Percentiles rank a stretch among this genome's conserved stretches.
These are phyloP conservation scores for Knufia fluminis DNA, from an alignment of 2,329 filamentous ascomycete genomes.

Conservation along the genomic window DNA sequence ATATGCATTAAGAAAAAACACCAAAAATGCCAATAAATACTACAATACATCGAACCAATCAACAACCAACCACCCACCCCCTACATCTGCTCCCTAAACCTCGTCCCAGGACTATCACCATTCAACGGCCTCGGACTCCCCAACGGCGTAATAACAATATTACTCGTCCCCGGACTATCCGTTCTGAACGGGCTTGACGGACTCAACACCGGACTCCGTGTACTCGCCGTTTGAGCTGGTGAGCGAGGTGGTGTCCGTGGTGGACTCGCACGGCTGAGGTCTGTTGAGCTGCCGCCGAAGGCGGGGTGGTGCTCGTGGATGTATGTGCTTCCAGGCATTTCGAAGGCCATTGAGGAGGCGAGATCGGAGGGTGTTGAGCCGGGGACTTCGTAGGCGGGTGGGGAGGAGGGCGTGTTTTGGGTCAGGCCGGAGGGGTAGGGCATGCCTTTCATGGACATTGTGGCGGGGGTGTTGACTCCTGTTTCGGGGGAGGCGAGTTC, in stretches of 20 bases:
- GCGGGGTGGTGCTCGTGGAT: conserved; percentile 24
- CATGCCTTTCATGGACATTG: conserved; percentile 13
- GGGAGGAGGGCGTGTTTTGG: conserved; percentile 11
- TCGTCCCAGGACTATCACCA: neutral
- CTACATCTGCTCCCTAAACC: conserved; percentile 1
- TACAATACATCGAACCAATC: neutral
- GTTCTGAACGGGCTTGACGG: conserved; percentile 12
- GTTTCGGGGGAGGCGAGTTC: conserved; percentile 19
- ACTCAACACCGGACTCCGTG: conserved; percentile 16
- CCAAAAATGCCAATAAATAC: neutral
- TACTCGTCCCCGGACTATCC: neutral
- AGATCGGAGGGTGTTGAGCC: conserved; percentile 14
- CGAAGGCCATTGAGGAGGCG: conserved; percentile 10
- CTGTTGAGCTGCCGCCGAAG: conserved; percentile 12
- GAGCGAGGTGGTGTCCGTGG: conserved; percentile 23
- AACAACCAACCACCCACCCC: too few relatives aligned
- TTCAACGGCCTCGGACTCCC: conserved; percentile 12
- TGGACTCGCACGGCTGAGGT: conserved; percentile 21
- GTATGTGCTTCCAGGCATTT: conserved; percentile 23
- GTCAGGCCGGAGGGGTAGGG: conserved; percentile 1
- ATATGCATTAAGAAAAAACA: too few relatives aligned
- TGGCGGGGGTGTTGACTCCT: conserved; percentile 9
- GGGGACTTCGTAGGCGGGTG: conserved; percentile 19
- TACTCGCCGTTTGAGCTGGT: conserved; percentile 1
- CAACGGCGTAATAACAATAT: conserved; percentile 14